Conservation (phyloP, 768 basidiomycete genomes). For the Leccinum olivaceopallidum region DNA sequence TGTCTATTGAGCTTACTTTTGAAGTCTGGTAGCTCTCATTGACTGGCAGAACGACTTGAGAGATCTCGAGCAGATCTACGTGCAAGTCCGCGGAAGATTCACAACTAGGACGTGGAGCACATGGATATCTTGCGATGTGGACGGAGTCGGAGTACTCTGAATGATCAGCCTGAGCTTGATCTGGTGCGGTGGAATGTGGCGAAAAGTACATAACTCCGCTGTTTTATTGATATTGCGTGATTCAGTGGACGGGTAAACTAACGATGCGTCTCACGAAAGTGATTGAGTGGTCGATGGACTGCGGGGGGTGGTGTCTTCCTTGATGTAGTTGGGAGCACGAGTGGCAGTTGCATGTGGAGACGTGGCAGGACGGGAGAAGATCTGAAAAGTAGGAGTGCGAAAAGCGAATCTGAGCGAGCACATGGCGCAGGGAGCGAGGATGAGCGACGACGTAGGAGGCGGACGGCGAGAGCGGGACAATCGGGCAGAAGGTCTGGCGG, state of each 20-base stretch:
- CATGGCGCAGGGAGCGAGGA: slow-evolving; percentile 28
- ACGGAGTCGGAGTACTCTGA: slow-evolving; percentile 31
- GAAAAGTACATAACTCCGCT: slow-evolving; percentile 18
- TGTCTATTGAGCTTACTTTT: slow-evolving; percentile 24
- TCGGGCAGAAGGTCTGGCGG: slow-evolving; percentile 18
- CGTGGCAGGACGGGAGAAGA: slow-evolving; percentile 27
- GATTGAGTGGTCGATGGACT: slow-evolving; percentile 9
- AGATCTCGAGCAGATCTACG: slow-evolving; percentile 28
- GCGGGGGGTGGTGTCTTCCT: background rate
- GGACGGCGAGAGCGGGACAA: slow-evolving; percentile 12
- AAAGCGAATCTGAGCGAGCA: slow-evolving; percentile 32
- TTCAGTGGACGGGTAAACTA: slow-evolving; percentile 5
- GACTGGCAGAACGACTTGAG: slow-evolving; percentile 21
- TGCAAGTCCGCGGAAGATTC: slow-evolving; percentile 35
- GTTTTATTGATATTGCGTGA: slow-evolving; percentile 17
- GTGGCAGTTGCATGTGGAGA: slow-evolving; percentile 18
- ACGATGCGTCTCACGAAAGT: slow-evolving; percentile 1
- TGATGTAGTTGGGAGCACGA: slow-evolving; percentile 3
- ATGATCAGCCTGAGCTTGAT: slow-evolving; percentile 26
- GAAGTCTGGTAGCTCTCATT: slow-evolving; percentile 14
- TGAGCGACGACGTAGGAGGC: slow-evolving; percentile 7
- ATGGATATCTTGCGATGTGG: slow-evolving; percentile 34
- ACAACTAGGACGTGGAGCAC: slow-evolving; percentile 27
- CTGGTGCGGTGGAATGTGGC: slow-evolving; percentile 26
- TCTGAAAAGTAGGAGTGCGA: slow-evolving; percentile 14